A percentile compares a stretch with the other conserved stretches of the same genome.
Evolutionary conservation across 805 yeast genomes (phyloP).

Genomic region (Ogataea neopini): DNA sequence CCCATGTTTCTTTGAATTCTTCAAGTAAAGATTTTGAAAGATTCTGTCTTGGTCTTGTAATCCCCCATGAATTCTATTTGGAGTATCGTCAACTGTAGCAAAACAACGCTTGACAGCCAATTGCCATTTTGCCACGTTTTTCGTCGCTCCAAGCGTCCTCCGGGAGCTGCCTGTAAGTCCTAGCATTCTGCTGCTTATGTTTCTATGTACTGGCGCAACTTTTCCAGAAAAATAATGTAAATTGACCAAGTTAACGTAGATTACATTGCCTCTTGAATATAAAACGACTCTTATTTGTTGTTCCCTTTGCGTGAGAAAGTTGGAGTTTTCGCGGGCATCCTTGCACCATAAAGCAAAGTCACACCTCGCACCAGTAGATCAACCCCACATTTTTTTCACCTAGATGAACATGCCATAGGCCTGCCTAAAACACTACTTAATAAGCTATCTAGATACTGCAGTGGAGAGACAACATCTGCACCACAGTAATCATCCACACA

Average conservation of each 20-base stretch:
- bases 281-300: slow-evolving; percentile 14
- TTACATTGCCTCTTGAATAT: neutral
- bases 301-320: neutral
- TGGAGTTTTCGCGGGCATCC: too few relatives aligned
- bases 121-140: neutral
- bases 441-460: slow-evolving; percentile 6
- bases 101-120: slow-evolving; percentile 20
- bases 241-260: neutral
- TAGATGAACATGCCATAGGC: too few relatives aligned
- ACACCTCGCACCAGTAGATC: too few relatives aligned
- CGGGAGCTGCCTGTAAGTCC: slow-evolving; percentile 10
- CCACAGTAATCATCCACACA: slow-evolving; percentile 11
- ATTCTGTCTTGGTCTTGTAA: slow-evolving; percentile 81
- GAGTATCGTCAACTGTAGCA: slow-evolving; percentile 50
- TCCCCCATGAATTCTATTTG: slow-evolving; percentile 66
- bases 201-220: neutral
- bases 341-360: neutral
- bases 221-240: neutral
- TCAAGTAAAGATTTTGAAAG: slow-evolving; percentile 73
- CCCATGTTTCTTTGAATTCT: slow-evolving; percentile 59
- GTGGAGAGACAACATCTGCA: neutral
- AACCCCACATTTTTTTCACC: neutral
- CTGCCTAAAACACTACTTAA: slow-evolving; percentile 4
- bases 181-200: slow-evolving; percentile 9
- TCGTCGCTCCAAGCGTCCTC: slow-evolving; percentile 4